Base-by-base conservation (phyloP, 164 flowering plant species). In the Taxillus chinensis region DNA sequence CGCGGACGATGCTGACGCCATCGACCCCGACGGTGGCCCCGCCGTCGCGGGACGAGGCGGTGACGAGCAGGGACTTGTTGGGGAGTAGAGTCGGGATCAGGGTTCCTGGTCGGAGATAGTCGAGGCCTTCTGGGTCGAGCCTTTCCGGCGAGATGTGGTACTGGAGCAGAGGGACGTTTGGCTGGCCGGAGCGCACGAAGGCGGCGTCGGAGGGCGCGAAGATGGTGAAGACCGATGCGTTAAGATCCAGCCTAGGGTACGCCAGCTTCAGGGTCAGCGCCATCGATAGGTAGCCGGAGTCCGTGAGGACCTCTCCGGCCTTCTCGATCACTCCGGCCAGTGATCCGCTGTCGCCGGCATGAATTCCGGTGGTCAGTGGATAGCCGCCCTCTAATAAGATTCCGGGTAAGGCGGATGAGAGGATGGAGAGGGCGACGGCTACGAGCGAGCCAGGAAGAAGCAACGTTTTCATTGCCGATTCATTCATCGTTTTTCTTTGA, bases 201-300 rank as follows among this genome's bases (percentile, higher is more conserved):
- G 73, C 70, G 3, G 12, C 3, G 52, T 73, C 76, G 2, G 66
- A 51, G 8, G 76, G 76, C 14, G 70, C 68, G 61, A 73, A 73
- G 5, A 73, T 56, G 57, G 76, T 73, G 11, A 49, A 39, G 2
- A 48, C 11, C 2, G 43, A 41, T 2, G 66, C 60, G 41, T 59
- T 15, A 39, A 41, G 42, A 40, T 2, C 7, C 8, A 60, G 53
- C 12, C 55, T 37, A 9, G 62, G 38, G 45, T 50, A 55, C 52
- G 41, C 50, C 61, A 61, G 27, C 16, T 70, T 53, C 7, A 70
- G 74, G 8, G 69, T 71, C 1, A 71, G 72, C 1, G 67, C 56
- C 63, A 73, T 48, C 12, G 51, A 7, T 4, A 48, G 51, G 51
- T 7, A 48, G 51, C 51, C 51, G 51, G 51, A 48, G 12, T 8